Base-by-base conservation (phyloP, 148 eudicot species). In the Polygonum maritimum region DNA sequence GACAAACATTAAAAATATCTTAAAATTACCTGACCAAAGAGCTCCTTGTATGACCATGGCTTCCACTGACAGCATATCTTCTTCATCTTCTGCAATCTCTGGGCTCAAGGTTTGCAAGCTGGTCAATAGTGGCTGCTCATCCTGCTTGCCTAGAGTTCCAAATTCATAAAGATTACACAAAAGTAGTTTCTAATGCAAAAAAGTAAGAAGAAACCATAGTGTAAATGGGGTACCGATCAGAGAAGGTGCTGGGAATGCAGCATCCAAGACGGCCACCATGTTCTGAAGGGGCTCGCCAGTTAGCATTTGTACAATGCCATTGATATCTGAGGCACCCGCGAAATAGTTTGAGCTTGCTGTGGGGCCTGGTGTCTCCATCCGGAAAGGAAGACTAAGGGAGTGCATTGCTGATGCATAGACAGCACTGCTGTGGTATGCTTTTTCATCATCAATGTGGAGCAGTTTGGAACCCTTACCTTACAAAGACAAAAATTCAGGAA, bases 341-440 rank as follows among this genome's bases (percentile, higher is more conserved):
- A 78, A 81, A 80, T 48, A 70, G 78, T 21, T 39, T 1, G 85
- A 87, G 74, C 79, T 78, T 76, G 89, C 75, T 79, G 90, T 76
- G 71, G 98, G 96, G 38, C 89, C 88, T 33, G 76, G 82, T 58
- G 78, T 81, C 48, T 86, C 85, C 98, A 92, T 95, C 35, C 96
- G 87, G 81, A 88, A 92, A 60, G 98, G 97, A 80, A 95, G 86
- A 75, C 89, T 89, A 45, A 89, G 80, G 18, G 98, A 85, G 82
- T 90, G 96, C 16, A 95, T 49, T 22, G 98, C 97, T 85, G 98
- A 88, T 75, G 96, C 98, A 84, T 92, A 95, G 39, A 92, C 85
- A 67, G 97, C 93, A 87, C 96, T 92, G 75, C 88, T 77, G 78
- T 95, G 96, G 74, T 89, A 95, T 62, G 84, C 84, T 78, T 92